A percentile compares a stretch with the other conserved stretches of the same genome.
These are phyloP conservation scores for Sinapis alba DNA, from an alignment of 441 rosid species.

Conservation along the genomic window DNA sequence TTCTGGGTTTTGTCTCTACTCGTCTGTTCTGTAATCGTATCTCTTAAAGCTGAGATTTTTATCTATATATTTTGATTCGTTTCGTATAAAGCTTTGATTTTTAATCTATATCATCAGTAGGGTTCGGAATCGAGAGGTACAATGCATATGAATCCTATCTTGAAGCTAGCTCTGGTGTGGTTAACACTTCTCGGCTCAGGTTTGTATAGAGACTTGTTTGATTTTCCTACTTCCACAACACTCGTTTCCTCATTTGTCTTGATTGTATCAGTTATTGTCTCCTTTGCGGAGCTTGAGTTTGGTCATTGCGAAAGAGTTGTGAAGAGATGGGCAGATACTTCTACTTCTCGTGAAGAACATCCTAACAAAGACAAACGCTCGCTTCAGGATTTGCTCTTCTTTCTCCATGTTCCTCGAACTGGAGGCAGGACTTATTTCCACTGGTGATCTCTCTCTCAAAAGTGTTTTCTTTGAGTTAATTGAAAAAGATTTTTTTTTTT, in stretches of 20 bases:
- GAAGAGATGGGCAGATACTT: constrained; percentile 66
- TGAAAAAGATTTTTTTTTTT: background rate
- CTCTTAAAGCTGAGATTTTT: background rate
- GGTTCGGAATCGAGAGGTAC: constrained; percentile 34
- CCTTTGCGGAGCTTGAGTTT: constrained; percentile 49
- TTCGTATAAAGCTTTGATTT: background rate
- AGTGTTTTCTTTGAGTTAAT: background rate
- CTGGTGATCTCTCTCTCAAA: constrained; percentile 53
- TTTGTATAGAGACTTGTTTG: constrained; percentile 32
- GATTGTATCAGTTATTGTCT: constrained; percentile 49
- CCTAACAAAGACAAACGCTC: constrained; percentile 59
- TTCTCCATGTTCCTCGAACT: constrained; percentile 95
- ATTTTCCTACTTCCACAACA: background rate
- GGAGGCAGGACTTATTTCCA: constrained; percentile 95
- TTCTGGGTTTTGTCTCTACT: constrained; percentile 23
- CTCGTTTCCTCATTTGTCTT: constrained; percentile 13
- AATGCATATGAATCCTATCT: constrained; percentile 50
- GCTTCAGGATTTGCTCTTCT: constrained; percentile 79
- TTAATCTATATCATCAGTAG: constrained; percentile 23
- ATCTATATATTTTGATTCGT: background rate
- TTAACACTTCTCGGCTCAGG: constrained; percentile 60
- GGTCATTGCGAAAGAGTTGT: constrained; percentile 70
- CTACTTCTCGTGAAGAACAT: constrained; percentile 56
- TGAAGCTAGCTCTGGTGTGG: constrained; percentile 43
- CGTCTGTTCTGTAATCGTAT: background rate